These are phyloP conservation scores for Fusarium zealandicum DNA, from an alignment of 2,329 filamentous ascomycete genomes.

Conservation along the genomic window DNA sequence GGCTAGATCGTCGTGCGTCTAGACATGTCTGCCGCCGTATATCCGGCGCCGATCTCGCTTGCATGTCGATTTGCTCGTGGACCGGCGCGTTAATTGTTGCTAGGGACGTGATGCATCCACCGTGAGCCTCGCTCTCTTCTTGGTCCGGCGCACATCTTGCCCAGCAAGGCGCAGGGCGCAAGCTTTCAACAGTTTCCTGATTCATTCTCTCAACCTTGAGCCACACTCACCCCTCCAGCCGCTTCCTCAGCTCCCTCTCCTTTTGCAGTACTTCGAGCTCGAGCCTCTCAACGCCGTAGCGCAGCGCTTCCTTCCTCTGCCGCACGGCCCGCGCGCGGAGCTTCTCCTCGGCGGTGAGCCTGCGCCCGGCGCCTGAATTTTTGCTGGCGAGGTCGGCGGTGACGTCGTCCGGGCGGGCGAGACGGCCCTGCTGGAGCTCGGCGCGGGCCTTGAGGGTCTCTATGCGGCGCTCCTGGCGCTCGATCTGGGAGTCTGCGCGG, in stretches of 20 bases:
- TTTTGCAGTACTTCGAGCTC: constrained; percentile 86
- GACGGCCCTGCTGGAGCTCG: constrained; percentile 80
- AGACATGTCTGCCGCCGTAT: constrained; percentile 14
- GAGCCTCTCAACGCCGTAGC: constrained; percentile 85
- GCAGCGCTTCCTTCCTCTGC: constrained; percentile 84
- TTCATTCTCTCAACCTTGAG: neutral
- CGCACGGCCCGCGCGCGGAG: constrained; percentile 66
- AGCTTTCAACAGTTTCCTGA: neutral
- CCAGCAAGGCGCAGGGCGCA: neutral
- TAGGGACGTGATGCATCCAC: neutral
- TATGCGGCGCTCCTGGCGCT: constrained; percentile 82
- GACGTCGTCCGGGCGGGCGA: constrained; percentile 46
- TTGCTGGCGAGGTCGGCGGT: constrained; percentile 30
- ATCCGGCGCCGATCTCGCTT: constrained; percentile 25
- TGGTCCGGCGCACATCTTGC: neutral
- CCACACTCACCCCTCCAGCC: constrained; percentile 50
- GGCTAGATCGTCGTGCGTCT: constrained; percentile 20
- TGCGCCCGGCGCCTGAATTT: constrained; percentile 33
- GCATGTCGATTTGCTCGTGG: constrained; percentile 18
- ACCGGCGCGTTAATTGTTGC: constrained; percentile 6
- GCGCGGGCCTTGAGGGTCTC: constrained; percentile 82
- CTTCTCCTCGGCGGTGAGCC: constrained; percentile 62
- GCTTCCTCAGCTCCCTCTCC: constrained; percentile 64
- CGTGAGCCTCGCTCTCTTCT: neutral
- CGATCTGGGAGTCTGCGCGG: constrained; percentile 83